Evolutionary conservation across 208 protist species (phyloP).

Genomic region (Leishmania guyanensis): DNA sequence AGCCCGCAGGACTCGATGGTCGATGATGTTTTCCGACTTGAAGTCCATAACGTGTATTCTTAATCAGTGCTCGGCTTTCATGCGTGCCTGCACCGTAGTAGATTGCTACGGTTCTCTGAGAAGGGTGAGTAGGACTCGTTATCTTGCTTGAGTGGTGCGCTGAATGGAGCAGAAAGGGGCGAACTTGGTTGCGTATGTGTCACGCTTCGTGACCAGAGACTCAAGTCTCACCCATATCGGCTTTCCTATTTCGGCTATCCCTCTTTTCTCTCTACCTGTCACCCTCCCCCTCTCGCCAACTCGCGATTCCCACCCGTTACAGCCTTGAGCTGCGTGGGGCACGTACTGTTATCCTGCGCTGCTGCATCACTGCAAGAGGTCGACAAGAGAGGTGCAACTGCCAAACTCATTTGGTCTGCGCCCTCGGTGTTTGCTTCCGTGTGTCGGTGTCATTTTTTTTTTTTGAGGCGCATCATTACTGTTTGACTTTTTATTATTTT

Average conservation of each 20-base stretch:
- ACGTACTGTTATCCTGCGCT: not conserved
- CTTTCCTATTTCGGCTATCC: not conserved
- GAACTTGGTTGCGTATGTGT: not conserved
- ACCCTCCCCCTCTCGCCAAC: not conserved
- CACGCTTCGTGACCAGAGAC: not conserved
- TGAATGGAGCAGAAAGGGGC: not conserved
- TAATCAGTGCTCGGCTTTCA: not conserved
- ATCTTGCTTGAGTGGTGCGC: not conserved
- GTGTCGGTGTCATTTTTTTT: not conserved
- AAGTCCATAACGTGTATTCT: not conserved
- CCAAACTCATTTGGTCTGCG: not conserved
- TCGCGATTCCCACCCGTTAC: not conserved
- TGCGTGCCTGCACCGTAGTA: not conserved
- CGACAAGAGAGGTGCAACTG: not conserved
- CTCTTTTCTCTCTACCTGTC: not conserved
- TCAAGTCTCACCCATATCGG: not conserved
- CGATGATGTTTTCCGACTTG: not conserved
- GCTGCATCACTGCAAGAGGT: not conserved
- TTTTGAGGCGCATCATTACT: not conserved
- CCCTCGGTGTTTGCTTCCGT: not conserved
- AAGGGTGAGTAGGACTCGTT: not conserved
- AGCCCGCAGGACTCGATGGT: not conserved
- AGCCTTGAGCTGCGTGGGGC: not conserved
- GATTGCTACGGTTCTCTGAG: not conserved
- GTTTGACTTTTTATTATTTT: not conserved